Conservation (phyloP, 345 rosid genomes). For the Microthlaspi erraticum region DNA sequence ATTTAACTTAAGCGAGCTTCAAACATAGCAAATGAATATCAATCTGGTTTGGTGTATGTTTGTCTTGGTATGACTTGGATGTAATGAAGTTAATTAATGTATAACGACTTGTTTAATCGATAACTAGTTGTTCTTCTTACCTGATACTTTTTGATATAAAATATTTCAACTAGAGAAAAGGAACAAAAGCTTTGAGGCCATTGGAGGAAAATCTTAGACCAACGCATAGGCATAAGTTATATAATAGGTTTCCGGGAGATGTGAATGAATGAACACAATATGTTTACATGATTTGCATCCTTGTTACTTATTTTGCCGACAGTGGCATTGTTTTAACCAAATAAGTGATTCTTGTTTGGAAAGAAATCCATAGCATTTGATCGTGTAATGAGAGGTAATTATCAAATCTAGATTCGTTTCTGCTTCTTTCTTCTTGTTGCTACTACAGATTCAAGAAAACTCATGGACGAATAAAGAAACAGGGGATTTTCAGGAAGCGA, state of each 20-base stretch:
- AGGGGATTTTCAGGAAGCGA: constrained; percentile 3
- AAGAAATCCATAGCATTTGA: neutral
- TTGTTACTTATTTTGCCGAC: neutral
- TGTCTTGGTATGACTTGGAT: constrained; percentile 12
- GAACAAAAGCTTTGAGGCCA: neutral
- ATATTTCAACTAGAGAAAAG: too few species aligned
- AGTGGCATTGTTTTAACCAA: neutral
- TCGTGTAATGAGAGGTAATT: neutral
- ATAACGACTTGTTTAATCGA: neutral
- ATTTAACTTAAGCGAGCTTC: neutral
- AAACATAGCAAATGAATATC: constrained; percentile 5
- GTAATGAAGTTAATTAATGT: neutral
- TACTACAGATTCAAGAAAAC: constrained; percentile 9
- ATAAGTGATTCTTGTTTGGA: neutral
- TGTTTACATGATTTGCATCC: neutral
- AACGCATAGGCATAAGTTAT: neutral
- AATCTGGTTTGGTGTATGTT: constrained; percentile 26
- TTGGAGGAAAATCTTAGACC: neutral
- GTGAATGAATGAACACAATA: neutral
- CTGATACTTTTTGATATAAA: too few species aligned
- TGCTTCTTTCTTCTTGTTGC: neutral
- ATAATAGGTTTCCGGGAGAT: neutral
- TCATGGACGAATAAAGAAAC: neutral
- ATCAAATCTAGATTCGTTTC: constrained; percentile 2
- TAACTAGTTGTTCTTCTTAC: too few species aligned